Percentiles rank a stretch among this genome's conserved stretches.
Evolutionary conservation across 176 grass and related monocot genomes (phyloP).

Genomic region (Juncus inflexus): DNA sequence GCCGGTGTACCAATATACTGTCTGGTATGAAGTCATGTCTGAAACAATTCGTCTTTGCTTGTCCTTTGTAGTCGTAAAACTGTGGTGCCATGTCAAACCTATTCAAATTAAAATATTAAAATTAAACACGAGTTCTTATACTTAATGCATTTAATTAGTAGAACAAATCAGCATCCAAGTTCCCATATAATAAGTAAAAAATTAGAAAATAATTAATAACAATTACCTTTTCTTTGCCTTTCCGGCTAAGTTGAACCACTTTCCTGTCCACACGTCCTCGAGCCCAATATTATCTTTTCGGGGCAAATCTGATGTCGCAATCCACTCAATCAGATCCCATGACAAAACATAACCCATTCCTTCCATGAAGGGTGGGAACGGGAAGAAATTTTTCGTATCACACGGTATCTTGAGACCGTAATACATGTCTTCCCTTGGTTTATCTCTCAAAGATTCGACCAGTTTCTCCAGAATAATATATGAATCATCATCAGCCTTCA

Average conservation of each 20-base stretch:
- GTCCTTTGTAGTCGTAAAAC: slow-evolving; percentile 71
- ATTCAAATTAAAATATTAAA: background rate
- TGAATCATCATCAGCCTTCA: slow-evolving; percentile 85
- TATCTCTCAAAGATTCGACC: slow-evolving; percentile 29
- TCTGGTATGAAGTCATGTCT: slow-evolving; percentile 60
- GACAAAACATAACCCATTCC: slow-evolving; percentile 83
- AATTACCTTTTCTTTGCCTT: slow-evolving; percentile 60
- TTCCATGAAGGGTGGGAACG: slow-evolving; percentile 71
- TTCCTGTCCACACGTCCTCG: slow-evolving; percentile 71
- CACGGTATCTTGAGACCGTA: slow-evolving; percentile 64
- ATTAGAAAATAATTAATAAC: background rate
- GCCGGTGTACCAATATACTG: slow-evolving; percentile 77
- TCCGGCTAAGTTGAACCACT: slow-evolving; percentile 62
- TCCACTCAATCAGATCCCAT: slow-evolving; percentile 71
- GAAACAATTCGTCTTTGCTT: slow-evolving; percentile 51
- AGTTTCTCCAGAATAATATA: slow-evolving; percentile 50
- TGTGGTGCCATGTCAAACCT: slow-evolving; percentile 38
- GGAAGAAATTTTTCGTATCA: slow-evolving; percentile 60
- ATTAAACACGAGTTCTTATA: no score
- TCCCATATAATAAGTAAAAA: background rate
- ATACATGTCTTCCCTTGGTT: slow-evolving; percentile 51
- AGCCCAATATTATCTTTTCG: slow-evolving; percentile 37
- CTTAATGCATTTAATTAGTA: no score
- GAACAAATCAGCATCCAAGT: background rate
- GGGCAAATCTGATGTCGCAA: slow-evolving; percentile 41